Conservation (phyloP, 306 rosid genomes). For the Castanea crenata region DNA sequence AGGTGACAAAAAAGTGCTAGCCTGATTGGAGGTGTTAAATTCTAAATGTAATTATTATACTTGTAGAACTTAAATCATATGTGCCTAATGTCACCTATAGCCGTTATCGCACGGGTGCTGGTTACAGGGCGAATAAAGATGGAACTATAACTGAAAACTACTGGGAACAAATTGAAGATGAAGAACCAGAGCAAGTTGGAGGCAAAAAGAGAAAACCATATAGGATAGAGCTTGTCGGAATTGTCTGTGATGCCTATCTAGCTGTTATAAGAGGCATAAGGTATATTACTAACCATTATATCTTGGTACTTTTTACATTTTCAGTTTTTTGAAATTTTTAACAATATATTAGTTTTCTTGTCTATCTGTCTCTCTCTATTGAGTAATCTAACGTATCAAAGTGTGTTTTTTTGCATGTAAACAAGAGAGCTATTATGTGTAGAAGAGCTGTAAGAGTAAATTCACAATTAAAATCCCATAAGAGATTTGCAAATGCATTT, state of each 20-base stretch:
- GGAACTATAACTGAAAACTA: conserved; percentile 72
- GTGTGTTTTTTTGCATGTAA: conserved; percentile 12
- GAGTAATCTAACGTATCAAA: conserved; percentile 1
- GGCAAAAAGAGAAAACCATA: conserved; percentile 89
- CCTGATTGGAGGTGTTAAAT: no score
- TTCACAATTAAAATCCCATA: conserved; percentile 82
- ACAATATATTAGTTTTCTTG: background rate
- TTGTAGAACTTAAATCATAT: no score
- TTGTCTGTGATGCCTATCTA: conserved; percentile 92
- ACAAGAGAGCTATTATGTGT: conserved; percentile 87
- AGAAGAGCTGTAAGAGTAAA: conserved; percentile 91
- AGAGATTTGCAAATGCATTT: conserved; percentile 89
- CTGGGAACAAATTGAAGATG: conserved; percentile 71
- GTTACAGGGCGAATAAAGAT: conserved; percentile 59
- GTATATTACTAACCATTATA: conserved; percentile 30
- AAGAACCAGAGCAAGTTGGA: conserved; percentile 63
- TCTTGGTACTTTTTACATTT: background rate
- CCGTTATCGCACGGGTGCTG: conserved; percentile 88
- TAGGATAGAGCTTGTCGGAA: conserved; percentile 94
- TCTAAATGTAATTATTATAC: no score
- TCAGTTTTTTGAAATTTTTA: background rate
- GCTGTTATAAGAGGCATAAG: conserved; percentile 90
- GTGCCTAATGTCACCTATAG: background rate
- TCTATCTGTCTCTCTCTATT: background rate
- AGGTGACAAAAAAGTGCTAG: no score